These are phyloP conservation scores for Waltergamsia citrina DNA, from an alignment of 2,329 filamentous ascomycete genomes.

Conservation along the genomic window DNA sequence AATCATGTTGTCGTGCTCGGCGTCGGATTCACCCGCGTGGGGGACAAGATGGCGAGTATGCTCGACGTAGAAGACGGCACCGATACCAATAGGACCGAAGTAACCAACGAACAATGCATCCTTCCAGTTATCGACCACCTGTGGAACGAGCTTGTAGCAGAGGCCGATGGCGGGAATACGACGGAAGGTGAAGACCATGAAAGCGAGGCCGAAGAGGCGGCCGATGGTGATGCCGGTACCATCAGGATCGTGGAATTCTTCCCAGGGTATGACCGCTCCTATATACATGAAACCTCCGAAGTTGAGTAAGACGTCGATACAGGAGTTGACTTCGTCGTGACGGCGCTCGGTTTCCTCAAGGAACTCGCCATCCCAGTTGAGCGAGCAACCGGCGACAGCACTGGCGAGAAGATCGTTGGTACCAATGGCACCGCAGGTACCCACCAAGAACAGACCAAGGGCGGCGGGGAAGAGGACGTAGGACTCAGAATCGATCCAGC, in stretches of 20 bases:
- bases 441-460: slow-evolving; percentile 46
- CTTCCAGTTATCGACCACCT: slow-evolving; percentile 39
- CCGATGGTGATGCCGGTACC: slow-evolving; percentile 41
- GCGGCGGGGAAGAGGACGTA: slow-evolving; percentile 43
- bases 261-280: slow-evolving; percentile 45
- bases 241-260: slow-evolving; percentile 40
- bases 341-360: slow-evolving; percentile 43
- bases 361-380: slow-evolving; percentile 55
- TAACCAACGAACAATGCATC: slow-evolving; percentile 55
- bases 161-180: slow-evolving; percentile 46
- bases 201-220: slow-evolving; percentile 39
- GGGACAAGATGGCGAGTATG: slow-evolving; percentile 25
- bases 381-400: slow-evolving; percentile 46
- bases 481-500: slow-evolving; percentile 46
- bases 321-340: slow-evolving; percentile 52
- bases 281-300: slow-evolving; percentile 53
- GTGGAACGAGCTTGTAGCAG: slow-evolving; percentile 45
- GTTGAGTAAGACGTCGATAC: slow-evolving; percentile 48
- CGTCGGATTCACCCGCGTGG: slow-evolving; percentile 18
- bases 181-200: slow-evolving; percentile 44
- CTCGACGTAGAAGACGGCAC: slow-evolving; percentile 64
- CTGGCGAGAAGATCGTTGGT: slow-evolving; percentile 53
- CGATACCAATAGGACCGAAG: slow-evolving; percentile 63
- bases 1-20: slow-evolving; percentile 22
- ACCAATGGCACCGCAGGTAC: slow-evolving; percentile 46